Evolutionary conservation across 2,329 filamentous ascomycete genomes (phyloP), one percentile per base, ranked within the genome.

Genomic region (Dactylellina leptospora): DNA sequence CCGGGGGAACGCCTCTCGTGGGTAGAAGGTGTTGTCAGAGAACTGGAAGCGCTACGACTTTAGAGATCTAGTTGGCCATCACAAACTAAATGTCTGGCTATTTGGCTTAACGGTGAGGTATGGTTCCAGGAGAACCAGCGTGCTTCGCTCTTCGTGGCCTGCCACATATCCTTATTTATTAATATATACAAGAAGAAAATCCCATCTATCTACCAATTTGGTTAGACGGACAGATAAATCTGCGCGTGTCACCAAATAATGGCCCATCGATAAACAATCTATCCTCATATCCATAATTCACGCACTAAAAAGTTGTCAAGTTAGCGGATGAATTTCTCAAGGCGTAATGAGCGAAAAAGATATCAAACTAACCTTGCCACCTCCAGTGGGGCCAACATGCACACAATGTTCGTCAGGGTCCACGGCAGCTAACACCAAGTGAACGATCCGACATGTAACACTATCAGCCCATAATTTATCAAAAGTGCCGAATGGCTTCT

Each of bases 381-480:
- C 69, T 9, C 69, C 69, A 9, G 45, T 64, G 13, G 60, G 54
- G 1, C 69, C 69, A 44, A 73, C 69, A 22, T 73, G 69, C 11
- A 30, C 4, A 27, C 69, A 73, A 30, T 73, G 69, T 22, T 64
- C 61, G 4, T 61, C 60, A 6, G 69, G 69, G 18, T 66, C 61
- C 13, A 56, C 36, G 4, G 20, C 45, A 4, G 69, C 76, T 23
- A 83, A 75, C 25, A 82, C 76, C 28, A 82, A 63, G 72, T 82
- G 81, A 28, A 82, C 80, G 5, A 76, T 78, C 2, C 81, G 76
- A 72, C 81, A 83, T 27, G 80, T 80, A 20, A 82, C 75, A 59
- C 81, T 82, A 70, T 83, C 81, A 4, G 79, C 80, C 80, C 81
- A 82, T 0, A 79, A 78, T 64, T 82, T 80, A 62, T 82, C 79